Conservation (phyloP, 371 early-diverging fungal genomes). For the Mortierella sp. region DNA sequence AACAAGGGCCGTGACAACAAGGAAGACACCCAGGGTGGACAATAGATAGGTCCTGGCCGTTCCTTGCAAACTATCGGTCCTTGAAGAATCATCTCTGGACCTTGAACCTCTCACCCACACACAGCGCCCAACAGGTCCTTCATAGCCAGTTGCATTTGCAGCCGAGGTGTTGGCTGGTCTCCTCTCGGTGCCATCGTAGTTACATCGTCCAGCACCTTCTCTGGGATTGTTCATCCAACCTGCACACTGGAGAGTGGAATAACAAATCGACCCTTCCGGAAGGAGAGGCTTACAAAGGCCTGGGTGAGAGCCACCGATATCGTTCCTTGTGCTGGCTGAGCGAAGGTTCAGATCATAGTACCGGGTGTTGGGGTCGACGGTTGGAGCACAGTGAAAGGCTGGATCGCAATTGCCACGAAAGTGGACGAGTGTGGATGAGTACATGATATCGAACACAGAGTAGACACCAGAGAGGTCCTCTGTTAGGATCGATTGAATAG, state of each 20-base stretch:
- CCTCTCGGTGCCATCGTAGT: too few relatives aligned
- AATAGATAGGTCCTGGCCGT: conserved; percentile 27
- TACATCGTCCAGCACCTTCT: background rate
- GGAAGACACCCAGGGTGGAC: conserved; percentile 15
- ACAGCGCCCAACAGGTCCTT: too few relatives aligned
- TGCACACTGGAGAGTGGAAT: conserved; percentile 17
- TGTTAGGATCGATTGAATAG: background rate
- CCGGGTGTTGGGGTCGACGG: background rate
- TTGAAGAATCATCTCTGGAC: too few relatives aligned
- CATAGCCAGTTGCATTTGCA: too few relatives aligned
- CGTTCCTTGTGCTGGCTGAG: too few relatives aligned
- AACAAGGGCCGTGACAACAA: conserved; percentile 17
- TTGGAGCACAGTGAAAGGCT: conserved; percentile 28
- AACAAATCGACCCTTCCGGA: conserved; percentile 12
- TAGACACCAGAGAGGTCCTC: conserved; percentile 9
- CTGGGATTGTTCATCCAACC: conserved; percentile 14
- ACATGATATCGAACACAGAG: background rate
- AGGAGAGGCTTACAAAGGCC: conserved; percentile 33
- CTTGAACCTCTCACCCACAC: background rate
- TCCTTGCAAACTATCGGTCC: background rate
- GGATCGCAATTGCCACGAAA: conserved; percentile 44
- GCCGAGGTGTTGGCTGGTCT: too few relatives aligned
- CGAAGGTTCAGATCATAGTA: too few relatives aligned
- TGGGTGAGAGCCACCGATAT: conserved; percentile 6
- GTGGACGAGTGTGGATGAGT: conserved; percentile 16